phyloP scores from a whole-genome alignment of 108 stramenopile genomes.

The Discostella pseudostelligera region DNA sequence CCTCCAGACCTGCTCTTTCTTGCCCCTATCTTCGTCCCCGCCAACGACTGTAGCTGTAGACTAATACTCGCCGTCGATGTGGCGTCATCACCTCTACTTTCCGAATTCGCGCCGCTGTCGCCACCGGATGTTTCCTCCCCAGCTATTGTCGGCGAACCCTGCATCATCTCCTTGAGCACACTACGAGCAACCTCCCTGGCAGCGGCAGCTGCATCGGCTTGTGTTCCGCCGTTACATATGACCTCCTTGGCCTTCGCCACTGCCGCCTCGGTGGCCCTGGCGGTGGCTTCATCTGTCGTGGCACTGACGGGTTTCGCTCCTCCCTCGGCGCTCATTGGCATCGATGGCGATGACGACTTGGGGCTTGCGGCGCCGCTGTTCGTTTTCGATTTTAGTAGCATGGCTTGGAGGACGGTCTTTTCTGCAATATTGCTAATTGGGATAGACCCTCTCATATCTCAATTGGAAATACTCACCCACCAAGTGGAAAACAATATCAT shows the following conservation, averaged over 20 bases:
- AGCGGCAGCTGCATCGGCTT: constrained; percentile 20
- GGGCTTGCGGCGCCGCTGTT: constrained; percentile 3
- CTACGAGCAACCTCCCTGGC: constrained; percentile 13
- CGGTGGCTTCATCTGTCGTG: constrained; percentile 7
- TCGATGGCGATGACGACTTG: not conserved
- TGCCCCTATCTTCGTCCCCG: not conserved
- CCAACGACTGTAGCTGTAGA: not conserved
- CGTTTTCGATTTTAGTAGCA: not conserved
- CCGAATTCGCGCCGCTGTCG: not conserved
- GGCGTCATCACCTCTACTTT: not conserved
- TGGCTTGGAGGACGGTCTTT: constrained; percentile 4
- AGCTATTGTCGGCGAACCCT: not conserved
- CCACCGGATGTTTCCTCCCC: not conserved
- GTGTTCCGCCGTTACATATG: constrained; percentile 18
- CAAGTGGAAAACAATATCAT: too few species aligned
- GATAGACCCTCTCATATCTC: too few species aligned
- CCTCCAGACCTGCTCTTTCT: not conserved
- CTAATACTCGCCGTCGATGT: not conserved
- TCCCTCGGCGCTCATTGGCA: not conserved
- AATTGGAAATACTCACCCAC: too few species aligned
- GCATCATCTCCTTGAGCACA: constrained; percentile 6
- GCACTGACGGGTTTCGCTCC: not conserved
- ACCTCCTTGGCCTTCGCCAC: constrained; percentile 22
- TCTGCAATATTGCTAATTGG: too few species aligned
- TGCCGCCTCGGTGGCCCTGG: constrained; percentile 14